phyloP scores from a whole-genome alignment of 179 eudicot species.

The Amaranthus tricolor region DNA sequence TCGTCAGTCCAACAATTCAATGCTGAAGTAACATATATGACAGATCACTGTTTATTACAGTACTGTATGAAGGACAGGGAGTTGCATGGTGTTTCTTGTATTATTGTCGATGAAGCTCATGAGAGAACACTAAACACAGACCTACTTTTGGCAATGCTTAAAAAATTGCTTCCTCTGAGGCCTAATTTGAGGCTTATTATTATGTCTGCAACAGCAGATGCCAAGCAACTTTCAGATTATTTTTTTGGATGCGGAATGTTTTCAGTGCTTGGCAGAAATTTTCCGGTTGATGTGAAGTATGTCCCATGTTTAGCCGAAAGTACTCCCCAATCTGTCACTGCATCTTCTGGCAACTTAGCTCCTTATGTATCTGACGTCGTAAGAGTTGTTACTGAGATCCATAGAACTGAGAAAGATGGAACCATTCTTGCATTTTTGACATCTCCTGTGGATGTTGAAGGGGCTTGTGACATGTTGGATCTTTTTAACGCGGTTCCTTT shows the following conservation, averaged over 20 bases:
- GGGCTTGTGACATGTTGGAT: conserved; percentile 77
- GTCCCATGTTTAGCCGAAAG: conserved; percentile 45
- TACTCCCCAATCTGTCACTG: conserved; percentile 23
- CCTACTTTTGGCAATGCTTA: conserved; percentile 76
- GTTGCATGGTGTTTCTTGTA: conserved; percentile 67
- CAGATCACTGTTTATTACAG: conserved; percentile 92
- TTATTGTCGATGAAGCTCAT: conserved; percentile 95
- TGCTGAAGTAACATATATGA: conserved; percentile 60
- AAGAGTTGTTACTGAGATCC: conserved; percentile 62
- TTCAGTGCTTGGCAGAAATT: conserved; percentile 71
- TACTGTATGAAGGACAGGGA: conserved; percentile 68
- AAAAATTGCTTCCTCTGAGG: conserved; percentile 61
- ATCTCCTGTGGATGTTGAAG: conserved; percentile 86
- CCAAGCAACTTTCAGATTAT: conserved; percentile 70
- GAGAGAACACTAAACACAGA: conserved; percentile 94
- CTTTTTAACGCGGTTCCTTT: conserved; percentile 44
- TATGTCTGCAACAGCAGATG: conserved; percentile 97
- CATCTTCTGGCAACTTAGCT: conserved; percentile 32
- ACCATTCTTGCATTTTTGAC: conserved; percentile 88
- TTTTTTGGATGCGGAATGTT: conserved; percentile 70
- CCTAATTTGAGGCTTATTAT: conserved; percentile 77
- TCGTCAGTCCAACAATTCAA: conserved; percentile 43
- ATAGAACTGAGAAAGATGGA: conserved; percentile 65
- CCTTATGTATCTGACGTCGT: conserved; percentile 60
- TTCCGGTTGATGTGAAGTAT: conserved; percentile 76